Percentiles rank a stretch among this genome's conserved stretches.
Conservation (phyloP, 208 protist genomes). For the Acanthamoeba triangularis region DNA sequence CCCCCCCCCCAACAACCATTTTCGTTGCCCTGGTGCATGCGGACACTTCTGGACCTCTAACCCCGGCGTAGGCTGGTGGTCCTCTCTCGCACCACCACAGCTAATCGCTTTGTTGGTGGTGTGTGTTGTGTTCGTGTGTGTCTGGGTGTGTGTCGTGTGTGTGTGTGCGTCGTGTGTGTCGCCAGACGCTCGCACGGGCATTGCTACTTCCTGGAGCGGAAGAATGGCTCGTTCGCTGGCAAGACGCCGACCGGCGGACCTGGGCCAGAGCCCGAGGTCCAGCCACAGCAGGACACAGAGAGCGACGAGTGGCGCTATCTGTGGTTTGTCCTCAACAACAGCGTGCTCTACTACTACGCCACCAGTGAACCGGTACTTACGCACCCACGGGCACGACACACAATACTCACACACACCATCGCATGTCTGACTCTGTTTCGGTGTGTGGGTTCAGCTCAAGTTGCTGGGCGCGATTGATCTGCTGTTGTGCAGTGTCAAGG, state of each 20-base stretch:
- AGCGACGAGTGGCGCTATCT: not conserved
- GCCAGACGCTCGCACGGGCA: not conserved
- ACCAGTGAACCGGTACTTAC: not conserved
- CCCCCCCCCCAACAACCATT: not conserved
- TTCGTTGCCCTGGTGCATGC: no score
- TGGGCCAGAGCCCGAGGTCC: not conserved
- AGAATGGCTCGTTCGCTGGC: not conserved
- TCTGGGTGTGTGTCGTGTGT: not conserved
- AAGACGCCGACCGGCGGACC: not conserved
- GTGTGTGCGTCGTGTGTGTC: not conserved
- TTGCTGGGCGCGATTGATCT: conserved; percentile 1
- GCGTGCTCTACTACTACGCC: not conserved
- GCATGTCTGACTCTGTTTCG: not conserved
- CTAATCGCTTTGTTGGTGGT: not conserved
- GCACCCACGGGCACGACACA: not conserved
- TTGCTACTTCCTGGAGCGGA: conserved; percentile 9
- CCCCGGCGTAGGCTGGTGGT: no score
- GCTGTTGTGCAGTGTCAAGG: conserved; percentile 27
- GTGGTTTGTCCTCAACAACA: conserved; percentile 53
- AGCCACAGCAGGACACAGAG: not conserved
- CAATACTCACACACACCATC: not conserved
- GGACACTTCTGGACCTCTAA: not conserved
- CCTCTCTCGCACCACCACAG: not conserved
- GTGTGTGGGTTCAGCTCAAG: not conserved
- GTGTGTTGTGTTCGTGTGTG: not conserved